These are phyloP conservation scores for Fusarium mexicanum DNA, from an alignment of 2,329 filamentous ascomycete species.

Conservation along the genomic window DNA sequence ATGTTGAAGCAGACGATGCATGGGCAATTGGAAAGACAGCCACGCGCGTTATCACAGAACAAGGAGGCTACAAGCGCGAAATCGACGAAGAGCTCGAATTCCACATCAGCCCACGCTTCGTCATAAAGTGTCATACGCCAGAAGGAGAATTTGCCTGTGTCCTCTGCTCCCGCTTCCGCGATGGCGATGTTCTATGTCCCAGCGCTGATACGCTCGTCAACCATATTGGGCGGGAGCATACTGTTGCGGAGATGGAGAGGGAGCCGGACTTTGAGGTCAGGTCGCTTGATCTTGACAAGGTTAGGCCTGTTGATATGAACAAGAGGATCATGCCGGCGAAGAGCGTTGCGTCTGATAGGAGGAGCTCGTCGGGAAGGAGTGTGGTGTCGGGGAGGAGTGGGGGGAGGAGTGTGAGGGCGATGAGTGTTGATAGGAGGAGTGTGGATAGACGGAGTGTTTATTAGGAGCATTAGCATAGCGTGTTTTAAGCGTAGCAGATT, in stretches of 20 bases:
- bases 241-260: conserved; percentile 31
- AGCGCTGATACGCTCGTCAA: conserved; percentile 32
- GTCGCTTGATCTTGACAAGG: conserved; percentile 20
- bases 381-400: neutral
- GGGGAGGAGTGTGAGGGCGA: conserved; percentile 6
- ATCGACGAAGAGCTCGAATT: conserved; percentile 40
- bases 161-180: conserved; percentile 33
- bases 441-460: conserved; percentile 10
- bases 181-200: conserved; percentile 30
- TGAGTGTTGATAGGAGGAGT: conserved; percentile 21
- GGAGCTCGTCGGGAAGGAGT: neutral
- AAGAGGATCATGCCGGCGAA: conserved; percentile 12
- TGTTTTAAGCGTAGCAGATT: neutral
- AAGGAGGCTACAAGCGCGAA: conserved; percentile 30
- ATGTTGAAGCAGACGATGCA: conserved; percentile 33
- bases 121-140: conserved; percentile 38
- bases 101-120: conserved; percentile 35
- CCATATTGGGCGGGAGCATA: conserved; percentile 34
- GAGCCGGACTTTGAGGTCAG: conserved; percentile 34
- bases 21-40: conserved; percentile 38
- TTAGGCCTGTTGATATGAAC: conserved; percentile 2
- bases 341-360: neutral
- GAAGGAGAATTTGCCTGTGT: conserved; percentile 40
- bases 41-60: conserved; percentile 6
- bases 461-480: conserved; percentile 14